Conservation (phyloP, 306 rosid species). For the Oxytropis ochrocephala region DNA sequence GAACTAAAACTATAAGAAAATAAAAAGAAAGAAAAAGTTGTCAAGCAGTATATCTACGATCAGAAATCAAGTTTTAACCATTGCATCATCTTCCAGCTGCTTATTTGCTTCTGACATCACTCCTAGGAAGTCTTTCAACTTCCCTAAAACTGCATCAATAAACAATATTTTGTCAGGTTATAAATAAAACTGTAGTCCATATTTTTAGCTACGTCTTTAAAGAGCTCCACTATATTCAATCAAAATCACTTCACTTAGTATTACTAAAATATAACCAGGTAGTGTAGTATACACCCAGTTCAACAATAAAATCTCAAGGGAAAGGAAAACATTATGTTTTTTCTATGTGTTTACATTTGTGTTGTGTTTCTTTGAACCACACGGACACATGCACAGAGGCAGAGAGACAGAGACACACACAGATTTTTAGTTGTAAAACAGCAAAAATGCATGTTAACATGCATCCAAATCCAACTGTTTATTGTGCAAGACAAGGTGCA, state of each 20-base stretch:
- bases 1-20: not conserved
- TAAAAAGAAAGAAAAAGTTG: not conserved
- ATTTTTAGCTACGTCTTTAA: not conserved
- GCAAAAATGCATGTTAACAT: not conserved
- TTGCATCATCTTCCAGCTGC: slow-evolving; percentile 44
- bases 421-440: not conserved
- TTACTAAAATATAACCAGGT: not conserved
- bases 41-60: not conserved
- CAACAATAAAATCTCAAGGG: not conserved
- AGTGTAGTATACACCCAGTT: not conserved
- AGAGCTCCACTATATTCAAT: not conserved
- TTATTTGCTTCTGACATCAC: slow-evolving; percentile 70
- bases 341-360: not conserved
- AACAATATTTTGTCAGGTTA: not conserved
- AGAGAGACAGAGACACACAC: not conserved
- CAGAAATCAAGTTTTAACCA: slow-evolving; percentile 41
- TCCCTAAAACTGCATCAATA: slow-evolving; percentile 27
- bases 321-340: not conserved
- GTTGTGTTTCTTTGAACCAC: no score
- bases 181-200: not conserved
- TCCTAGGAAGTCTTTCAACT: slow-evolving; percentile 51
- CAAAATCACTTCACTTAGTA: not conserved
- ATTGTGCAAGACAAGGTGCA: not conserved
- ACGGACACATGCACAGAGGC: no score
- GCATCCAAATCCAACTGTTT: not conserved